Conservation (phyloP, 306 rosid genomes). For the Vigna nakashimae region DNA sequence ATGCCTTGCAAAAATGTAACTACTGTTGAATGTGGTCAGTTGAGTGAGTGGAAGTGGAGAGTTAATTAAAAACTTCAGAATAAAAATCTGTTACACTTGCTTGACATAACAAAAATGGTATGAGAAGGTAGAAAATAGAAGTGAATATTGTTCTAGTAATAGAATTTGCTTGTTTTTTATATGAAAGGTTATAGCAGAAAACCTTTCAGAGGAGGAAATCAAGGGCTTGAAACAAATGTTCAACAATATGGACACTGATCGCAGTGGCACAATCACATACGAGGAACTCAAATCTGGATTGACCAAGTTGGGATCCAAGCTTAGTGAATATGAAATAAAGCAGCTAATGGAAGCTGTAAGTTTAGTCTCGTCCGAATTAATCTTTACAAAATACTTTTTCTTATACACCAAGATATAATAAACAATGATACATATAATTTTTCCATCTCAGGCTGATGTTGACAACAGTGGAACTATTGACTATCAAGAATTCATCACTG, state of each 20-base stretch:
- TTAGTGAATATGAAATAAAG: slow-evolving; percentile 74
- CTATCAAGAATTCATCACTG: slow-evolving; percentile 81
- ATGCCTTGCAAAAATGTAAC: no score
- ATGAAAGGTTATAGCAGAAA: slow-evolving; percentile 85
- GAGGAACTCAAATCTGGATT: slow-evolving; percentile 88
- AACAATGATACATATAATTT: background rate
- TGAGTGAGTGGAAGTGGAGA: no score
- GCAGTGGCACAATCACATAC: slow-evolving; percentile 83
- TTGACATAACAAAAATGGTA: background rate
- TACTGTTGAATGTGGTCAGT: no score
- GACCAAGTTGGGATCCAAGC: slow-evolving; percentile 84
- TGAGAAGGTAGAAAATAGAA: background rate
- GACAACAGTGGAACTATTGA: slow-evolving; percentile 80
- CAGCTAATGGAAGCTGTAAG: slow-evolving; percentile 96
- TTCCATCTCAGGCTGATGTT: slow-evolving; percentile 75
- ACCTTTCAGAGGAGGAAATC: slow-evolving; percentile 83
- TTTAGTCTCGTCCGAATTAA: background rate
- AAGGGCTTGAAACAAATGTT: slow-evolving; percentile 92
- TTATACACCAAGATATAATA: background rate
- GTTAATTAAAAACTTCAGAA: no score
- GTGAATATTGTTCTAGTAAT: background rate
- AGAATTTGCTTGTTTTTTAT: background rate
- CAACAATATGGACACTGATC: slow-evolving; percentile 88
- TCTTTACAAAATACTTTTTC: background rate
- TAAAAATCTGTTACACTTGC: no score